Base-by-base conservation (phyloP, 768 basidiomycete genomes). In the Harrya chromipes region DNA sequence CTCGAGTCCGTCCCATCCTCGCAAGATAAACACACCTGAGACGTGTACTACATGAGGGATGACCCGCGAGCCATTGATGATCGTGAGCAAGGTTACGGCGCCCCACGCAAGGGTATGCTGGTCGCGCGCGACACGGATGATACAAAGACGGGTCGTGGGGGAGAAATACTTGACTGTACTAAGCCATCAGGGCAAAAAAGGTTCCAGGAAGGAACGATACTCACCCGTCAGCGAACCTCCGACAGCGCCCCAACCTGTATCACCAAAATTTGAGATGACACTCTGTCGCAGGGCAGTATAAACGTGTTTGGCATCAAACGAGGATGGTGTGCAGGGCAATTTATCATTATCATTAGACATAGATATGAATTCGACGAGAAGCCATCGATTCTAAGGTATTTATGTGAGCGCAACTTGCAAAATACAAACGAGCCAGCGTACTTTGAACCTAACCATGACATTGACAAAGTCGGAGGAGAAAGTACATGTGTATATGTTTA, bases 81-180 rank as follows among this genome's bases (percentile, higher is more conserved):
- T 60, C 0, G 82, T 79, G 40, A 95, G 62, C 14, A 94, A 70
- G 0, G 88, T 89, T 17, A 91, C 60, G 0, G 83, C 87, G 0
- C 81, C 90, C 88, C 89, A 90, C 0, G 88, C 86, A 31, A 87
- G 79, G 4, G 77, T 78, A 61, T 90, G 83, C 50, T 89, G 87
- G 43, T 90, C 89, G 46, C 93, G 74, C 26, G 85, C 85, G 24
- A 93, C 87, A 37, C 92, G 86, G 37, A 94, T 80, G 61, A 95
- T 93, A 58, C 86, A 90, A 0, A 94, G 73, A 54, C 85, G 83
- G 3, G 91, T 94, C 13, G 77, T 78, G 0, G 90, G 86, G 0
- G 92, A 94, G 57, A 84, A 90, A 59, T 94, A 94, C 66, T 93
- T 91, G 48, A 94, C 93, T 94, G 58, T 37, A 27, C 6, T 2